These are phyloP conservation scores for Podospora bellae-mahoneyi DNA, from an alignment of 495 filamentous ascomycete species.

Conservation along the genomic window DNA sequence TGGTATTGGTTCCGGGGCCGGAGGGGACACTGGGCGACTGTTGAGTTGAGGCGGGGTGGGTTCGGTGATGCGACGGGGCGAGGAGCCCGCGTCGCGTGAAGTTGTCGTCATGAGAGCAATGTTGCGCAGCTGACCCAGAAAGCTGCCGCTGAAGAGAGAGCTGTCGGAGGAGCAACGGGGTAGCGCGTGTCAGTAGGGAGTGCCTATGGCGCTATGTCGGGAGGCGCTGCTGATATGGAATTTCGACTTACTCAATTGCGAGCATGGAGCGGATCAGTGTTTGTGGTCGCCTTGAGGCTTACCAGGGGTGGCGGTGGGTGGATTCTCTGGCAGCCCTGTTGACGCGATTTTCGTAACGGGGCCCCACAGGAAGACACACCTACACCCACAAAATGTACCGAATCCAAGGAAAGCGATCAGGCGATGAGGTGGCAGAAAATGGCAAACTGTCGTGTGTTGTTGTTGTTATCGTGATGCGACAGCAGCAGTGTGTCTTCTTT, in stretches of 20 bases:
- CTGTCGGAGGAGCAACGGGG: conserved; percentile 15
- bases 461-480: neutral
- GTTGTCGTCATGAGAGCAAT: conserved; percentile 32
- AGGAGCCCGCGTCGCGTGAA: conserved; percentile 18
- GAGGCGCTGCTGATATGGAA: conserved; percentile 1
- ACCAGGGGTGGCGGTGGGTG: conserved; percentile 7
- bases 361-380: conserved; percentile 14
- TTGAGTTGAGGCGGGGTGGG: neutral
- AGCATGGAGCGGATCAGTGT: conserved; percentile 26
- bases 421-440: neutral
- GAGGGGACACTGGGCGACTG: neutral
- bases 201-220: neutral
- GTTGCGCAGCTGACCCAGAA: conserved; percentile 34
- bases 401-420: neutral
- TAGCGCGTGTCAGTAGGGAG: conserved; percentile 13
- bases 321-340: conserved; percentile 9
- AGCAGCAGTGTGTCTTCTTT: neutral
- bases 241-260: conserved; percentile 32
- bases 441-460: conserved; percentile 11
- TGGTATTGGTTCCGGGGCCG: neutral
- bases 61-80: conserved; percentile 13
- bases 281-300: conserved; percentile 8
- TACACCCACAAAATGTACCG: neutral
- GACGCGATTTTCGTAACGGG: conserved; percentile 12
- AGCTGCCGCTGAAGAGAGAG: conserved; percentile 31